Percentiles rank a stretch among this genome's conserved stretches.
Conservation (phyloP, 768 basidiomycete species). For the Galerina marginata region DNA sequence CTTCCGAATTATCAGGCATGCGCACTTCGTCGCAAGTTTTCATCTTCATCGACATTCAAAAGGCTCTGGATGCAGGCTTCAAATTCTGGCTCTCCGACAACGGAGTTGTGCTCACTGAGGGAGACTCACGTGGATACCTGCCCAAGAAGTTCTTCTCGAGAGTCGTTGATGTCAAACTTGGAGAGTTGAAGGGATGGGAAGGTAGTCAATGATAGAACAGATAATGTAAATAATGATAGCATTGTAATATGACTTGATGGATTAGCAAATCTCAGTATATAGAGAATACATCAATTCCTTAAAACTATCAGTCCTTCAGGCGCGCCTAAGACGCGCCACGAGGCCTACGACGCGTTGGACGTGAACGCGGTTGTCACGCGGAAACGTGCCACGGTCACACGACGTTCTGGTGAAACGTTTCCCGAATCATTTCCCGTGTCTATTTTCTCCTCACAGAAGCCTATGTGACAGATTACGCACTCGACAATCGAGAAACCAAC, state of each 20-base stretch:
- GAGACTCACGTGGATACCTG: slow-evolving; percentile 68
- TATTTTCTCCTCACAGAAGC: slow-evolving; percentile 5
- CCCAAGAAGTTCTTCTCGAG: slow-evolving; percentile 67
- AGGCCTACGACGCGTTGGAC: no score
- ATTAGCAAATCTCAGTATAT: no score
- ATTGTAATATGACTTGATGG: no score
- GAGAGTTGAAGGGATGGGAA: slow-evolving; percentile 41
- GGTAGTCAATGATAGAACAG: slow-evolving; percentile 3
- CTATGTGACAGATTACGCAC: background rate
- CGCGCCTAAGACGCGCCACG: no score
- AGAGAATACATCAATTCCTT: no score
- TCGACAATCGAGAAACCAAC: background rate
- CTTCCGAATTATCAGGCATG: slow-evolving; percentile 62
- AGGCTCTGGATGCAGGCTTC: slow-evolving; percentile 70
- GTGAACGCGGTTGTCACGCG: slow-evolving; percentile 18
- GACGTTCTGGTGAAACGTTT: background rate
- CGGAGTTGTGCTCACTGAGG: slow-evolving; percentile 87
- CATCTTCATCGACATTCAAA: slow-evolving; percentile 80
- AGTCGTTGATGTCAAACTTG: slow-evolving; percentile 59
- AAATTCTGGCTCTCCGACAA: slow-evolving; percentile 83
- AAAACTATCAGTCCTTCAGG: no score
- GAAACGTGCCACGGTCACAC: slow-evolving; percentile 17
- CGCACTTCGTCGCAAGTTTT: slow-evolving; percentile 77
- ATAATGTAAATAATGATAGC: no score
- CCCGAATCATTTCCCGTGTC: background rate